Conservation (phyloP, 306 rosid genomes). For the Pachyrhizus erosus region DNA sequence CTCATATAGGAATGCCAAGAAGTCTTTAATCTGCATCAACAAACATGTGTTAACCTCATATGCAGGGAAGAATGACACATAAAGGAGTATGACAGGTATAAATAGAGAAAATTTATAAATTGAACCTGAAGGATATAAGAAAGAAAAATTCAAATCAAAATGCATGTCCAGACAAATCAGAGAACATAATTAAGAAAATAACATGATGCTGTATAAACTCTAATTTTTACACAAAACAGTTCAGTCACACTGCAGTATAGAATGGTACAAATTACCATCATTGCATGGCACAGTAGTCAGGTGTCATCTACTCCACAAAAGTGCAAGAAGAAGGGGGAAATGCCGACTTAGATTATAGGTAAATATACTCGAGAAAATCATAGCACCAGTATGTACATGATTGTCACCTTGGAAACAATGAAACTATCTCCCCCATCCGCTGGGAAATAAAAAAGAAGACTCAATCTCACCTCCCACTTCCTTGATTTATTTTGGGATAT, state of each 20-base stretch:
- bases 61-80: conserved; percentile 5
- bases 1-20: conserved; percentile 56
- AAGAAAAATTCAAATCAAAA: conserved; percentile 5
- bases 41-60: conserved; percentile 34
- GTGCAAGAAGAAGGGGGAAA: not conserved
- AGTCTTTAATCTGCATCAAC: conserved; percentile 62
- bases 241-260: not conserved
- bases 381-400: not conserved
- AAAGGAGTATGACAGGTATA: conserved; percentile 15
- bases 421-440: not conserved
- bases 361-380: conserved; percentile 17
- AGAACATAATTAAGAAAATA: not conserved
- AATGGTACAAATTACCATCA: not conserved
- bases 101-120: conserved; percentile 12
- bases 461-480: conserved; percentile 63
- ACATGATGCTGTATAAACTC: conserved; percentile 3
- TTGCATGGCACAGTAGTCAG: conserved; percentile 21
- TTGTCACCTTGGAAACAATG: not conserved
- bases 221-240: not conserved
- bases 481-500: conserved; percentile 45
- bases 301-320: not conserved
- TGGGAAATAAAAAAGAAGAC: not conserved
- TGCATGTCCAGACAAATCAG: not conserved
- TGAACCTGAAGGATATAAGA: not conserved
- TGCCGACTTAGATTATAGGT: not conserved